Conservation (phyloP, 1,284 basidiomycete genomes). For the Fomes fomentarius region DNA sequence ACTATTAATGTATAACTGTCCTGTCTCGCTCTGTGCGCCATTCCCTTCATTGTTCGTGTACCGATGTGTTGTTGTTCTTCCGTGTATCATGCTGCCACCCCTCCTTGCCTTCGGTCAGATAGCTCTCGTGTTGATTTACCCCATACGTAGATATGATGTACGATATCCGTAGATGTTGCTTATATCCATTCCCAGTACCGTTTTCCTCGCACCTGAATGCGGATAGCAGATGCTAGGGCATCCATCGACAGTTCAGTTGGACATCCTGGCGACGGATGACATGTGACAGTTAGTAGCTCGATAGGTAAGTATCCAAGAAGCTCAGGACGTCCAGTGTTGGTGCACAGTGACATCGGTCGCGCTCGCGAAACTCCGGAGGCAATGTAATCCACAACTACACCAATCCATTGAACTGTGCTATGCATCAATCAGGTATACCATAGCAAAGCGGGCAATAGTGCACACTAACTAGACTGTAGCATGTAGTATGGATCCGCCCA, state of each 20-base stretch:
- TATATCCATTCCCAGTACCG: background rate
- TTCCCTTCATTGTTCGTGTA: slow-evolving; percentile 9
- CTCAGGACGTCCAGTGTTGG: too few species aligned
- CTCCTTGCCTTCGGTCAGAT: background rate
- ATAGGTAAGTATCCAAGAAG: too few species aligned
- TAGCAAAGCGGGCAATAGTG: slow-evolving; percentile 6
- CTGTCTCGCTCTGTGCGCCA: background rate
- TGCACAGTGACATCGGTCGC: too few species aligned
- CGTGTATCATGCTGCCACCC: background rate
- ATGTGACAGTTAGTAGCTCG: too few species aligned
- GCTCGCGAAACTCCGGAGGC: too few species aligned
- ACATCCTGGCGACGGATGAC: too few species aligned
- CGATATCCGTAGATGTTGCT: slow-evolving; percentile 7
- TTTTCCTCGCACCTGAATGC: too few species aligned
- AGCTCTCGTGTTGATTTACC: background rate
- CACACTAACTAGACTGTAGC: slow-evolving; percentile 2
- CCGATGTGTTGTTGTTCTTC: background rate
- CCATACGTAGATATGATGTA: slow-evolving; percentile 4
- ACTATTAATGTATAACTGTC: slow-evolving; percentile 13
- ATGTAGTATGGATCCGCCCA: slow-evolving; percentile 1
- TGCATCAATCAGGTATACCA: slow-evolving; percentile 4
- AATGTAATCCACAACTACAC: too few species aligned
- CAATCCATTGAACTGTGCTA: slow-evolving; percentile 7
- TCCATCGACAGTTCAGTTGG: too few species aligned
- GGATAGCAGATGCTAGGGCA: too few species aligned